Conservation (phyloP, 768 basidiomycete species). For the Lactifluus hygrophoroides region DNA sequence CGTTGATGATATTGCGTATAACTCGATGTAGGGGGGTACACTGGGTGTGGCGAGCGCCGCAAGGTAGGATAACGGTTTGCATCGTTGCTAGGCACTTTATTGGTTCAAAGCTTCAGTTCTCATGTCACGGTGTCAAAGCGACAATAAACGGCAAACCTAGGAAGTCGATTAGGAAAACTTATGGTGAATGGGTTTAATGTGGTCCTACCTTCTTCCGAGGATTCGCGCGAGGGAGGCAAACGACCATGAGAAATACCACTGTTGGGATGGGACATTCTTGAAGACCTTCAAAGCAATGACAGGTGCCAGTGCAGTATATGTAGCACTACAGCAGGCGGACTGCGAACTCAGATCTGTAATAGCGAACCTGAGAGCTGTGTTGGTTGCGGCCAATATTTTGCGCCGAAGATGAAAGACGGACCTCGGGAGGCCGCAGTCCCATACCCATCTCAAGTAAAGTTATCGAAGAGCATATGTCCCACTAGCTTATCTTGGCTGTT, state of each 20-base stretch:
- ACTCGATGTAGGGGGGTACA: background rate
- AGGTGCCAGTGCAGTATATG: too few species aligned
- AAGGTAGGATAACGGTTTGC: slow-evolving; percentile 2
- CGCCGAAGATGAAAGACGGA: too few species aligned
- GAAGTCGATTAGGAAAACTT: slow-evolving; percentile 16
- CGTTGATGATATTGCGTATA: slow-evolving; percentile 8
- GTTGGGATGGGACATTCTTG: slow-evolving; percentile 8
- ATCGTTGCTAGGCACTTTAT: slow-evolving; percentile 10
- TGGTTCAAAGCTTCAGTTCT: slow-evolving; percentile 11
- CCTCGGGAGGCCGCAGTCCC: too few species aligned
- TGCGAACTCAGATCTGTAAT: background rate
- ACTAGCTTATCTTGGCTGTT: too few species aligned
- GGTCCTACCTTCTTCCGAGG: slow-evolving; percentile 21
- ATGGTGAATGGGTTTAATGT: slow-evolving; percentile 18
- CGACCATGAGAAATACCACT: slow-evolving; percentile 16
- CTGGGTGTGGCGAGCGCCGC: slow-evolving; percentile 14
- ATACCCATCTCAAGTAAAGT: too few species aligned
- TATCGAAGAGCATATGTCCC: too few species aligned
- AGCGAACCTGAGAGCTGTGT: too few species aligned
- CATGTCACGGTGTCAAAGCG: slow-evolving; percentile 7
- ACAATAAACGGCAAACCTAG: slow-evolving; percentile 19
- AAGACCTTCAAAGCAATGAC: too few species aligned
- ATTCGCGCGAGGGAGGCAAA: slow-evolving; percentile 13
- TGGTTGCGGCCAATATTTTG: too few species aligned
- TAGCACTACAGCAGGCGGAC: background rate